These are phyloP conservation scores for Conticribra guillardii DNA, from an alignment of 108 stramenopile species.

Conservation along the genomic window DNA sequence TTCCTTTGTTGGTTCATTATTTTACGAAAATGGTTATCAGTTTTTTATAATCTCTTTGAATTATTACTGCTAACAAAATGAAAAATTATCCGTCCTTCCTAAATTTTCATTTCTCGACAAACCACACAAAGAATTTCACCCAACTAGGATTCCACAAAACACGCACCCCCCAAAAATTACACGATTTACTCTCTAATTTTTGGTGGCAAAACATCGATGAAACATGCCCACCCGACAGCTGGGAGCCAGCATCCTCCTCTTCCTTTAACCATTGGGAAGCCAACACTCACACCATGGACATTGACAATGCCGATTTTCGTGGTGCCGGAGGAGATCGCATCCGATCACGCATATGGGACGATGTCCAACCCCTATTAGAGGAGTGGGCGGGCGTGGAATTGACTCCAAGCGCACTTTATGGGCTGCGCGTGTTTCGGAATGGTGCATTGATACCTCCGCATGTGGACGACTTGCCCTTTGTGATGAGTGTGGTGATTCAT, in stretches of 20 bases:
- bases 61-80: too few species aligned
- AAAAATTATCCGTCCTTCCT: not conserved
- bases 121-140: conserved; percentile 73
- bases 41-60: too few species aligned
- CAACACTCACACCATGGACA: conserved; percentile 48
- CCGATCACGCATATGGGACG: conserved; percentile 36
- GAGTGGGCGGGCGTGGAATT: conserved; percentile 80
- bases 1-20: too few species aligned
- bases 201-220: conserved; percentile 41
- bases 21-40: too few species aligned
- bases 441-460: conserved; percentile 84
- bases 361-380: conserved; percentile 60
- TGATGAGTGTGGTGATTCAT: conserved; percentile 88
- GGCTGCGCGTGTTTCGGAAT: conserved; percentile 80
- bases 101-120: not conserved
- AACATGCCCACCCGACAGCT: conserved; percentile 39
- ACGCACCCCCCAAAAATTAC: conserved; percentile 49
- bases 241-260: conserved; percentile 62
- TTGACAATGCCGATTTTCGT: conserved; percentile 44
- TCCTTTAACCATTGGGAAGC: conserved; percentile 84
- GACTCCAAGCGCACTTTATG: conserved; percentile 85
- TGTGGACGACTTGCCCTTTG: conserved; percentile 90
- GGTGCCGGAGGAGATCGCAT: conserved; percentile 1
- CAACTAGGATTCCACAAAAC: conserved; percentile 73
- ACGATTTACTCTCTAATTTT: conserved; percentile 42